Percentiles rank a stretch among this genome's conserved stretches.
Evolutionary conservation across 1,284 basidiomycete genomes (phyloP).

Genomic region (Sanghuangporus sanghuang): DNA sequence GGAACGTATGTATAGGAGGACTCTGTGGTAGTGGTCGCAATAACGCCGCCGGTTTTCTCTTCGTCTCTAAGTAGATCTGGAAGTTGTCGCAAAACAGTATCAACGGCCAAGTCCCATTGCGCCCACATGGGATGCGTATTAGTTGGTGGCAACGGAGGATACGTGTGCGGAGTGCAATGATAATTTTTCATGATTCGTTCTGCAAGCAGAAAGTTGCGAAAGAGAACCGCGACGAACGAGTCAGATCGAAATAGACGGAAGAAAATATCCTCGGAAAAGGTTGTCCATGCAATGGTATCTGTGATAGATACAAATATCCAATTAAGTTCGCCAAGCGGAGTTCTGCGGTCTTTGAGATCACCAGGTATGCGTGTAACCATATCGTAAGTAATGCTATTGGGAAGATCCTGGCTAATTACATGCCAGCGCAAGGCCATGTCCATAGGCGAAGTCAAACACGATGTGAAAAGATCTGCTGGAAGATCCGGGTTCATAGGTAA

Average conservation of each 20-base stretch:
- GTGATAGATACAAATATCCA: slow-evolving; percentile 99
- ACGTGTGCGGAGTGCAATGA: slow-evolving; percentile 94
- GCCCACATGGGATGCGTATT: slow-evolving; percentile 96
- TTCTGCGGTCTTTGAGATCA: slow-evolving; percentile 92
- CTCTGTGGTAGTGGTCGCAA: slow-evolving; percentile 36
- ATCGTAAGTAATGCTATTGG: slow-evolving; percentile 75
- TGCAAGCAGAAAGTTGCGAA: slow-evolving; percentile 94
- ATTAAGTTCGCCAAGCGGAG: slow-evolving; percentile 94
- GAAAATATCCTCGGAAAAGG: slow-evolving; percentile 91
- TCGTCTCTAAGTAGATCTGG: slow-evolving; percentile 78
- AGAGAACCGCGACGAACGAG: slow-evolving; percentile 91
- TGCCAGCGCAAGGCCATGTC: slow-evolving; percentile 96
- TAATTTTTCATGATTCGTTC: slow-evolving; percentile 99
- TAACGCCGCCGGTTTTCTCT: slow-evolving; percentile 28
- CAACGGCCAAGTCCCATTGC: slow-evolving; percentile 96
- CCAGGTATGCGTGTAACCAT: slow-evolving; percentile 96
- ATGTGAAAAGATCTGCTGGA: slow-evolving; percentile 96
- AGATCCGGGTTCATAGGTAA: slow-evolving; percentile 95
- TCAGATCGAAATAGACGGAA: slow-evolving; percentile 94
- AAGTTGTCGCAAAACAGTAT: slow-evolving; percentile 91
- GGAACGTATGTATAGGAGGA: slow-evolving; percentile 70
- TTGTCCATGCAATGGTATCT: slow-evolving; percentile 98
- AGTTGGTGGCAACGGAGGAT: slow-evolving; percentile 87
- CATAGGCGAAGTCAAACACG: slow-evolving; percentile 96
- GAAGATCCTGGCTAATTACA: slow-evolving; percentile 85